Evolutionary conservation across 164 flowering plant species (phyloP), one percentile per base, ranked within the genome.

Genomic region (Paratinospora sagittata): DNA sequence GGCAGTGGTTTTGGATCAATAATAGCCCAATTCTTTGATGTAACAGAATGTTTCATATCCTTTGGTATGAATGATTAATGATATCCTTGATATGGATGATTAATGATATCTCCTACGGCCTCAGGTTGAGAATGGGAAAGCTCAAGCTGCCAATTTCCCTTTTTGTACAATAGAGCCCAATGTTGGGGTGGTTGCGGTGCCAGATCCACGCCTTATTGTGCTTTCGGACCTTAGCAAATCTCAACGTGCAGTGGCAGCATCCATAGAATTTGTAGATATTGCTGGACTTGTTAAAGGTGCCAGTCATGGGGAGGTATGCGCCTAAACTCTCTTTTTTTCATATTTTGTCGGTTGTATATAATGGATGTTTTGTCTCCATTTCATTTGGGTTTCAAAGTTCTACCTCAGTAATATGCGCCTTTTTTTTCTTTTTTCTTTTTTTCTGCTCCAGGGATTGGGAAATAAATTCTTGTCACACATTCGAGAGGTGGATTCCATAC

Each of bases 261-360:
- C 96, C 26, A 86, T 96, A 55, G 99, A 96, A 73, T 88, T 96
- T 84, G 97, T 96, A 19, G 99, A 96, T 85, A 96, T 96, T 86
- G 99, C 99, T 77, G 98, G 99, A 57, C 95, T 93, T 77, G 99
- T 96, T 9, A 96, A 93, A 78, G 99, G 99, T 72, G 99, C 99
- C 73, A 96, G 97, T 79, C 96, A 90, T 76, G 99, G 99, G 65
- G 99, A 96, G 97, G 99, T 96, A 65, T n/a, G 57, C 65, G n/a
- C 26, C n/a, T 66, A 21, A 41, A 16, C 49, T 60, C 43, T 45
- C 41, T 72, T 71, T 8, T 65, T 26, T 57, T 30, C 33, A 8
- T 27, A 41, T 1, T 11, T 52, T 33, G 19, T 63, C 24, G 41
- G 27, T 21, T 72, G 52, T 26, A 66, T 19, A 16, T 14, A 64